These are phyloP conservation scores for Leishmania mexicana DNA, from an alignment of 208 protist species.

Conservation along the genomic window DNA sequence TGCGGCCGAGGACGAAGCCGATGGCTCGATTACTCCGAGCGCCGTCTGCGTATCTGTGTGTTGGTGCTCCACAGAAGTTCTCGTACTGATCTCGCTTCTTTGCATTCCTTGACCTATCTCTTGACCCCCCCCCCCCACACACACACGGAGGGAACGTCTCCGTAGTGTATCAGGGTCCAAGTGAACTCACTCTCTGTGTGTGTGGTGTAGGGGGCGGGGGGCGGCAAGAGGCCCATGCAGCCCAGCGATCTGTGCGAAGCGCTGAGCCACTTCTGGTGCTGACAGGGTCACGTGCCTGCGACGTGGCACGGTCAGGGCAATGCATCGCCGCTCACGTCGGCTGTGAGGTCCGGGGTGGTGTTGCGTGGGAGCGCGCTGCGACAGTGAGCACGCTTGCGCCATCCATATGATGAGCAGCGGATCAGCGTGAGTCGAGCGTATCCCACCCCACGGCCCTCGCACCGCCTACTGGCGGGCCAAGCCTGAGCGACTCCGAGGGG, in stretches of 20 bases:
- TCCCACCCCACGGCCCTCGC: too few species aligned
- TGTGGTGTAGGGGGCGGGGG: too few species aligned
- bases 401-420: not conserved
- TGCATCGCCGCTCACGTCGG: not conserved
- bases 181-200: not conserved
- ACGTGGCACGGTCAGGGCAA: not conserved
- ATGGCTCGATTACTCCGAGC: too few species aligned
- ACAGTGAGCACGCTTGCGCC: not conserved
- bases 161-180: too few species aligned
- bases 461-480: too few species aligned
- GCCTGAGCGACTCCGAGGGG: too few species aligned
- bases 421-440: not conserved
- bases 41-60: too few species aligned
- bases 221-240: not conserved
- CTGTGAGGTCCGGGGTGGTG: not conserved
- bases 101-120: too few species aligned
- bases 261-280: not conserved
- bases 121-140: too few species aligned
- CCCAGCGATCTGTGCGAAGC: not conserved
- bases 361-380: not conserved
- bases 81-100: too few species aligned
- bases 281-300: not conserved
- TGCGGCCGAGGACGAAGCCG: not conserved
- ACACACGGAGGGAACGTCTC: too few species aligned
- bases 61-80: too few species aligned